Evolutionary conservation across 495 filamentous ascomycete genomes (phyloP).

Genomic region (Melanomma pulvis-pyrius): DNA sequence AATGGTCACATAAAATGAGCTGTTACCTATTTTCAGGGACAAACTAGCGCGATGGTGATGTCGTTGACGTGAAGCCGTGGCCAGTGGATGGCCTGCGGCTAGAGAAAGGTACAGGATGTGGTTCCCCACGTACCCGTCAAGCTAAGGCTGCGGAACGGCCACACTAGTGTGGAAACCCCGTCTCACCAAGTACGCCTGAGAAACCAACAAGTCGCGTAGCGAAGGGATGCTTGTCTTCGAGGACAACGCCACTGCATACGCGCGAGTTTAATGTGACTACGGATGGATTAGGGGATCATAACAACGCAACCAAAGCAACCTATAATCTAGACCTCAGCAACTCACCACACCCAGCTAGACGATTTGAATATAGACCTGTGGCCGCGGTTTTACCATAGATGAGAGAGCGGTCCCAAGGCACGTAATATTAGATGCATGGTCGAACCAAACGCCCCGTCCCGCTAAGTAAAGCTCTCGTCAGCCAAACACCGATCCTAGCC

Average conservation of each 20-base stretch:
- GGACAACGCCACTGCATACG: not conserved
- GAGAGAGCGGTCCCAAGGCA: not conserved
- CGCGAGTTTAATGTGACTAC: not conserved
- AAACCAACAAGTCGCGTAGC: not conserved
- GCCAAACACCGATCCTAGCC: not conserved
- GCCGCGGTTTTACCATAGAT: not conserved
- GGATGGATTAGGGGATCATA: not conserved
- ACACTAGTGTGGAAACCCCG: not conserved
- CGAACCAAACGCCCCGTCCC: not conserved
- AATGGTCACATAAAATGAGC: too few relatives aligned
- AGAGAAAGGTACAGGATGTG: not conserved
- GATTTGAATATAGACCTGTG: not conserved
- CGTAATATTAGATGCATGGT: not conserved
- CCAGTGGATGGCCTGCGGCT: not conserved
- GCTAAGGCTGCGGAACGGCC: conserved; percentile 12
- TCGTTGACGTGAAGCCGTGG: not conserved
- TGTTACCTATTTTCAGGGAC: not conserved
- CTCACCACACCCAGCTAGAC: not conserved
- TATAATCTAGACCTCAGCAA: not conserved
- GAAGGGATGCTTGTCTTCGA: not conserved
- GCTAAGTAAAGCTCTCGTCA: not conserved
- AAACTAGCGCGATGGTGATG: not conserved
- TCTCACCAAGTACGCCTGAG: not conserved
- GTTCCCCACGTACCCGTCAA: conserved; percentile 9
- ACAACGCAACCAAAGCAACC: not conserved